Conservation (phyloP, 1,284 basidiomycete genomes). For the Volvariella volvacea region DNA sequence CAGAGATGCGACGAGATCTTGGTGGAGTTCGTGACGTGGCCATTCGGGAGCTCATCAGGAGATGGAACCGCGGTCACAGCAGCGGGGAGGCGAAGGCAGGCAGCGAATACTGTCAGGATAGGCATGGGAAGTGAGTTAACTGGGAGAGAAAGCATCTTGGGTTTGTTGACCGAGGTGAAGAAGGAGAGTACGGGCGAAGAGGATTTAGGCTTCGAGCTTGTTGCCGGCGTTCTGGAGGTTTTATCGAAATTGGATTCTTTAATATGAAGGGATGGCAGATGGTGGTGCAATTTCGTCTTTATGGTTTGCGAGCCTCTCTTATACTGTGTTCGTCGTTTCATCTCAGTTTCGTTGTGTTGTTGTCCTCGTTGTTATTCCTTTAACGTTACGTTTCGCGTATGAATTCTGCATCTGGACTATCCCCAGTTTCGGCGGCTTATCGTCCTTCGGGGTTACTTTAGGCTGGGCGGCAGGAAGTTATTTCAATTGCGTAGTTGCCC, state of each 20-base stretch:
- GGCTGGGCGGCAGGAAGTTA: no score
- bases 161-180: slow-evolving; percentile 74
- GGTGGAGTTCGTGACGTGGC: slow-evolving; percentile 86
- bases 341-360: no score
- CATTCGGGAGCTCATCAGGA: slow-evolving; percentile 53
- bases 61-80: slow-evolving; percentile 15
- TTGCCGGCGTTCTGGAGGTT: slow-evolving; percentile 88
- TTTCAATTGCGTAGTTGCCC: no score
- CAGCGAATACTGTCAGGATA: slow-evolving; percentile 33
- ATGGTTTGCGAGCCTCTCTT: slow-evolving; percentile 18
- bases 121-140: slow-evolving; percentile 44
- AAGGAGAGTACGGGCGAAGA: slow-evolving; percentile 59
- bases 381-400: no score
- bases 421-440: no score
- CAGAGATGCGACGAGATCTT: slow-evolving; percentile 88
- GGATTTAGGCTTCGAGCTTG: slow-evolving; percentile 82
- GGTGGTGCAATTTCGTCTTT: neutral
- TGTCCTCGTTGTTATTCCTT: no score
- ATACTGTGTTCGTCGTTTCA: no score
- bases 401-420: no score
- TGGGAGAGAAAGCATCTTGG: slow-evolving; percentile 69
- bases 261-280: slow-evolving; percentile 22
- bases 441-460: no score
- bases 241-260: slow-evolving; percentile 84
- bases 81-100: slow-evolving; percentile 20